Evolutionary conservation across 202 grass and related monocot species (phyloP).

Genomic region (Zoysia matrella): DNA sequence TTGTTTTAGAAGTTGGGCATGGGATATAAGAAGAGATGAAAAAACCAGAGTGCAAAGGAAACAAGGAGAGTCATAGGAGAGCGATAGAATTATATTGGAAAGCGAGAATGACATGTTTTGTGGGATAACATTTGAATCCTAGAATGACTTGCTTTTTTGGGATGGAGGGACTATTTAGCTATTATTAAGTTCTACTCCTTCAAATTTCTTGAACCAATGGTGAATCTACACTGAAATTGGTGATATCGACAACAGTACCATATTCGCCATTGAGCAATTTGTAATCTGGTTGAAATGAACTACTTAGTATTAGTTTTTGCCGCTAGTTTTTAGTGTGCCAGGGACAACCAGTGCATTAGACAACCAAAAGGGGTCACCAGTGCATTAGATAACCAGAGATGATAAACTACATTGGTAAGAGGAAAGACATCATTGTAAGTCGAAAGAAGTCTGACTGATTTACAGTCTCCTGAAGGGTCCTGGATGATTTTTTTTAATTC

Average conservation of each 20-base stretch:
- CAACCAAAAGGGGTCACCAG: no score
- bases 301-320: background rate
- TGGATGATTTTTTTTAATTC: slow-evolving; percentile 20
- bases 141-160: no score
- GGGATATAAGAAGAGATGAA: no score
- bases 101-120: no score
- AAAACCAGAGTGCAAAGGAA: no score
- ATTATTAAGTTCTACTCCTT: background rate
- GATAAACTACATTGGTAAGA: slow-evolving; percentile 14
- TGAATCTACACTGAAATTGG: background rate
- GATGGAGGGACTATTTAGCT: background rate
- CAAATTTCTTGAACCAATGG: background rate
- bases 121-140: no score
- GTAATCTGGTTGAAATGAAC: background rate
- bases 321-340: no score
- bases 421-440: slow-evolving; percentile 1
- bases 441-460: background rate
- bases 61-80: no score
- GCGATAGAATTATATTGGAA: no score
- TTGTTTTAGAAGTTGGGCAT: no score
- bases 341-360: no score
- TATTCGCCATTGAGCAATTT: background rate
- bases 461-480: slow-evolving; percentile 19
- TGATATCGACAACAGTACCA: background rate
- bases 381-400: background rate